A percentile compares a stretch with the other conserved stretches of the same genome.
These are phyloP conservation scores for Xanthoparmelia taractica DNA, from an alignment of 495 filamentous ascomycete genomes.

Conservation along the genomic window DNA sequence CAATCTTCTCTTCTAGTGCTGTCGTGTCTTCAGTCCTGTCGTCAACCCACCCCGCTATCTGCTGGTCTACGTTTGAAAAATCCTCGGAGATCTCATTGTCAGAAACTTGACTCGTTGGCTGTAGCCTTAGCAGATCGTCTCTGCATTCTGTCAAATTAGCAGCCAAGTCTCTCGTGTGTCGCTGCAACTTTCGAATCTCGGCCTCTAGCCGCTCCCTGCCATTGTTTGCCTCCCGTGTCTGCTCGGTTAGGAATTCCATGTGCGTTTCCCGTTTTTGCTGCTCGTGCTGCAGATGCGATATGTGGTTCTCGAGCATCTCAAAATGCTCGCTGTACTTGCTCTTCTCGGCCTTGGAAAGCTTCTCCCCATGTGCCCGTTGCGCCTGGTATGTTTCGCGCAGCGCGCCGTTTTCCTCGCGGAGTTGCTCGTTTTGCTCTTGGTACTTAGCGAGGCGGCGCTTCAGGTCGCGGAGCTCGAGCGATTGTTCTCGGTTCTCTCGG, in stretches of 20 bases:
- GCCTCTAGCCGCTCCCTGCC: slow-evolving; percentile 18
- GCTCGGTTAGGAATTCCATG: slow-evolving; percentile 21
- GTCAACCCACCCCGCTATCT: slow-evolving; percentile 23
- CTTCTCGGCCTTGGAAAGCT: slow-evolving; percentile 16
- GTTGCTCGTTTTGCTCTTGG: slow-evolving; percentile 14
- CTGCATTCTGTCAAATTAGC: slow-evolving; percentile 23
- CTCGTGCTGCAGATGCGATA: slow-evolving; percentile 21
- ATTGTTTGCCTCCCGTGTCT: slow-evolving; percentile 25
- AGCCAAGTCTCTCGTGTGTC: slow-evolving; percentile 18
- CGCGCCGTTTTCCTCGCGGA: slow-evolving; percentile 13
- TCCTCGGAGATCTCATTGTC: slow-evolving; percentile 24
- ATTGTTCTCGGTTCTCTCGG: slow-evolving; percentile 22
- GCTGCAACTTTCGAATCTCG: slow-evolving; percentile 14
- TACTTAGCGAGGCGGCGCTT: slow-evolving; percentile 20
- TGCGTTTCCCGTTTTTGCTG: slow-evolving; percentile 19
- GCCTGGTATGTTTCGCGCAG: slow-evolving; percentile 6
- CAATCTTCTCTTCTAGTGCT: slow-evolving; percentile 20
- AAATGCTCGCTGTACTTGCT: slow-evolving; percentile 23
- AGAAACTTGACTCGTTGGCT: slow-evolving; percentile 22
- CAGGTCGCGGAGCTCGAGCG: slow-evolving; percentile 22
- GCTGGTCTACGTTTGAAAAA: slow-evolving; percentile 20
- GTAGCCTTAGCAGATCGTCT: slow-evolving; percentile 23
- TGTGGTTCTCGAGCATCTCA: slow-evolving; percentile 22
- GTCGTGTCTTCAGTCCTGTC: slow-evolving; percentile 22
- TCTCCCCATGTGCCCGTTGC: slow-evolving; percentile 7